Base-by-base conservation (phyloP, 2,329 filamentous ascomycete species). In the Diaporthe sp. region DNA sequence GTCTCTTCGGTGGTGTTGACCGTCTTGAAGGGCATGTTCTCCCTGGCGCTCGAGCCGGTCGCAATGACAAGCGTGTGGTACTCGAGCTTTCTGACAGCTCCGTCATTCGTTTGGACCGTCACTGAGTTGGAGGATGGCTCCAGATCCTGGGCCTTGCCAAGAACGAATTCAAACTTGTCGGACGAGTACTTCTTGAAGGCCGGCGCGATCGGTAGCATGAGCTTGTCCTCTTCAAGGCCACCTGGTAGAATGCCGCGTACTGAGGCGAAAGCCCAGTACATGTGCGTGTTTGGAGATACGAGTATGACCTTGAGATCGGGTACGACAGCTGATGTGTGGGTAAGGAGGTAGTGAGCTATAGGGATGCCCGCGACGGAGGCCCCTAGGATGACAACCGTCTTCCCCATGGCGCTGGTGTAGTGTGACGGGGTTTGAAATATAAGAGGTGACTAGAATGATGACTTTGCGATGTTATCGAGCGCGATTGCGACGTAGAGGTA, bases 21-120 rank as follows among this genome's bases (percentile, higher is more conserved):
- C 27, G 79, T 81, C 79, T 90, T 91, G 80, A 86, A 91, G 0
- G 89, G 88, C 81, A 87, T 82, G 74, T 79, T 81, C 6, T 83
- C 84, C 30, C 78, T 81, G 42, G 84, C 83, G 37, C 82, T 81
- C 4, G 86, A 81, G 10, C 90, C 90, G 3, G 90, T 92, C 13
- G 89, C 88, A 56, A 92, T 81, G 75, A 92, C 78, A 17, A 91
- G 82, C 30, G 85, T 85, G 76, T 90, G 85, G 78, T 91, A 92
- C 27, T 75, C 74, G 71, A 90, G 78, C 15, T 81, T 80, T 8
- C 82, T 80, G n/a, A 78, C 77, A 7, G 75, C 78, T 9, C 81
- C 83, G 6, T 79, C 82, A 58, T 80, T 81, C 42, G 82, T 79
- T 30, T 81, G 76, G 19, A 90, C 82, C 1, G 79, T 80, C 32